Base-by-base conservation (phyloP, 164 flowering plant genomes). In the Malania oleifera region DNA sequence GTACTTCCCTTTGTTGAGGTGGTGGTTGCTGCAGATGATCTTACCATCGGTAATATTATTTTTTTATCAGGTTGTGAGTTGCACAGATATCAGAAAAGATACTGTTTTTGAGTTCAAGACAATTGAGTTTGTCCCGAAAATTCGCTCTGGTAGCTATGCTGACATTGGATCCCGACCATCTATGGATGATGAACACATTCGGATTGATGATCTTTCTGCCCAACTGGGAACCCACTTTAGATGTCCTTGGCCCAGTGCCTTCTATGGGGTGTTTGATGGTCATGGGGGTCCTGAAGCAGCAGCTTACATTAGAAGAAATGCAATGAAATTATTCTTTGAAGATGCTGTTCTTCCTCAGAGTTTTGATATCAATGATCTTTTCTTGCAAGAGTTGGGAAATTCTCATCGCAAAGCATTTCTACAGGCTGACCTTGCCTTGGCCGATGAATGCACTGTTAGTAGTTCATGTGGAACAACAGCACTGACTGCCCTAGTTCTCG, bases 151-250 rank as follows among this genome's bases (percentile, higher is more conserved):
- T 23, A 86, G 96, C 70, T 75, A 51, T 73, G 77, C 90, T 18
- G 85, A 86, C 61, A 84, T 84, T 49, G 96, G 98, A 35, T 61
- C 71, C 1, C 69, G 93, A n/a, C 60, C 64, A 10, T 72, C 70
- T 29, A 91, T 83, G 84, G 97, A 91, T 44, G 97, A 91, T 70
- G 85, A 87, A 47, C 96, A 91, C 73, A 79, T 87, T 44, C 56
- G 74, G 35, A 80, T 91, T 44, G 96, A 91, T 72, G 85, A 88
- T 72, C 70, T 91, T 17, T 74, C 87, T 28, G 56, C 69, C 7
- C 77, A 78, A 18, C 54, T 86, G 48, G 86, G 88, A 7, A 65
- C 83, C 26, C 61, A 59, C 45, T 72, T 78, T 37, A 63, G 58
- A 15, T 80, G 80, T 56, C 70, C 87, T 0, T 60, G 62, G 5